Percentiles rank a stretch among this genome's conserved stretches.
These are phyloP conservation scores for Parafenestella ontariensis DNA, from an alignment of 2,329 filamentous ascomycete species.

Conservation along the genomic window DNA sequence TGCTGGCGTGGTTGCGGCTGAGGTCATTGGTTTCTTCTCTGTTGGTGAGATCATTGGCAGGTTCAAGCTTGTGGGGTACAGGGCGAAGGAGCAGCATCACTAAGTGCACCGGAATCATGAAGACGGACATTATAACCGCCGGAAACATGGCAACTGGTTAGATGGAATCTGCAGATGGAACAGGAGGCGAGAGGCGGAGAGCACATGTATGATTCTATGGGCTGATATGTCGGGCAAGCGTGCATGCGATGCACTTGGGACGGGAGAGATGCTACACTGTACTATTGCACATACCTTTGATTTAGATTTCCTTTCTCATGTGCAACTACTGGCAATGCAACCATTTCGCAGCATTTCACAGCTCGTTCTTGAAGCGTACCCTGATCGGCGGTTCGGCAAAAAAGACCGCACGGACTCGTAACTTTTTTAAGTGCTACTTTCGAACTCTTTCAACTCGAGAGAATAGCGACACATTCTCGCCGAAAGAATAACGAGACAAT, in stretches of 20 bases:
- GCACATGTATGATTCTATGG: slow-evolving; percentile 28
- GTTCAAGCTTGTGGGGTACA: slow-evolving; percentile 93
- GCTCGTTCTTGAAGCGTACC: slow-evolving; percentile 3
- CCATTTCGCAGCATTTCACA: slow-evolving; percentile 9
- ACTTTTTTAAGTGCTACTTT: slow-evolving; percentile 25
- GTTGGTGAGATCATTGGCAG: slow-evolving; percentile 96
- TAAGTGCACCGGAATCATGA: slow-evolving; percentile 24
- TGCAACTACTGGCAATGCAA: slow-evolving; percentile 44
- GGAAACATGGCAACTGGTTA: not conserved
- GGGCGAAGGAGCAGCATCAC: slow-evolving; percentile 46
- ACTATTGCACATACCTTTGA: slow-evolving; percentile 51
- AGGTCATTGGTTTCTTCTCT: slow-evolving; percentile 96
- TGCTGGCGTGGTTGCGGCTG: slow-evolving; percentile 79
- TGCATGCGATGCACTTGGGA: slow-evolving; percentile 28
- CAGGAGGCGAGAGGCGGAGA: slow-evolving; percentile 6
- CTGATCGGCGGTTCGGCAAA: slow-evolving; percentile 19
- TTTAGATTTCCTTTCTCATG: slow-evolving; percentile 47
- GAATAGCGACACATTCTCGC: not conserved
- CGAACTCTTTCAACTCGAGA: slow-evolving; percentile 19
- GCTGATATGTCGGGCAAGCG: slow-evolving; percentile 20
- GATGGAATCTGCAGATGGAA: slow-evolving; percentile 1
- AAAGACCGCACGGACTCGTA: slow-evolving; percentile 18
- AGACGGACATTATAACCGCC: slow-evolving; percentile 4
- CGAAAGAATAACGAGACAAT: not conserved
- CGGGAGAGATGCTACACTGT: slow-evolving; percentile 37